Evolutionary conservation across 2,329 filamentous ascomycete genomes (phyloP), one percentile per base, ranked within the genome.

Genomic region (Dothistroma pini): DNA sequence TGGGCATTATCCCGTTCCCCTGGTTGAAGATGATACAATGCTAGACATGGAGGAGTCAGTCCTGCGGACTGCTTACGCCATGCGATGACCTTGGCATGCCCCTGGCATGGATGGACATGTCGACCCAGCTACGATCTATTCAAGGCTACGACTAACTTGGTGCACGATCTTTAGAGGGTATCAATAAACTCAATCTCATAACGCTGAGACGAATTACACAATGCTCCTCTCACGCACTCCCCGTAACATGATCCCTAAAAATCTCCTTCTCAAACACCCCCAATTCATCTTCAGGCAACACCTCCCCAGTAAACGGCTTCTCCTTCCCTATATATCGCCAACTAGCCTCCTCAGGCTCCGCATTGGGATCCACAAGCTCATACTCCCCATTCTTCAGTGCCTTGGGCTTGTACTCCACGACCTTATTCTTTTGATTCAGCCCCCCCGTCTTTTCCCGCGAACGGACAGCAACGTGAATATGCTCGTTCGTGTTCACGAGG

Each of bases 301-400:
- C 38, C 29, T 54, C 29, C 1, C 56, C 62, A 9, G 29, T 49
- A 7, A 64, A 64, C 5, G 55, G 53, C 19, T 49, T 58, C 6
- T 64, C 57, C 29, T 58, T 60, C 1, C 60, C 62, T 44, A 62
- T 29, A 49, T 64, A 64, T 19, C 57, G 34, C 62, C 62, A 64
- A 50, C 54, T 62, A 10, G 59, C 62, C 31, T 58, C 57, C 1
- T 60, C 62, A 19, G 62, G 59, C 52, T 64, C 54, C 4, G 59
- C 59, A 3, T 8, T 19, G 2, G 22, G 22, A 34, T 64, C 59
- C 12, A 64, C 34, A 11, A 64, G 50, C n/a, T 64, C 60, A 22
- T 64, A 64, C 12, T 60, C 57, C 1, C 41, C 34, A 21, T 51
- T 50, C 19, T 54, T 54, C 9, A 65, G 31, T 1, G 60, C 57